Evolutionary conservation across 2,329 filamentous ascomycete genomes (phyloP).

Genomic region (Dactylellina parvicollis): DNA sequence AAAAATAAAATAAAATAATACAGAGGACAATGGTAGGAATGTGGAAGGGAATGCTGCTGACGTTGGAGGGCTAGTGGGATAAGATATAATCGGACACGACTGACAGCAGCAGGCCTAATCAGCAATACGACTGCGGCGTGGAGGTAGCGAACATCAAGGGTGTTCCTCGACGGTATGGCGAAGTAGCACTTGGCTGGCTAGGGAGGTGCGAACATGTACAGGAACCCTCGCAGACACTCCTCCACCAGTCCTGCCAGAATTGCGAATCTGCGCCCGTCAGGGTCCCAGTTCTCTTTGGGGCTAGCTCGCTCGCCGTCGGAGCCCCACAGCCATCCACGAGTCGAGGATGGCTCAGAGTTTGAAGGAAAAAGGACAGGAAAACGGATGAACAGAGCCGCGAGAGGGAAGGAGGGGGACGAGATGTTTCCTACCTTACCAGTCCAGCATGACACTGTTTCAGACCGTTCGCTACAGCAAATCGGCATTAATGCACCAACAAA

Average conservation of each 20-base stretch:
- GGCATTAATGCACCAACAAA: slow-evolving; percentile 4
- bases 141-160: slow-evolving; percentile 51
- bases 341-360: slow-evolving; percentile 13
- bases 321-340: slow-evolving; percentile 27
- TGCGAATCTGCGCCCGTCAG: slow-evolving; percentile 32
- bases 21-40: slow-evolving; percentile 14
- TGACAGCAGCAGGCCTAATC: slow-evolving; percentile 21
- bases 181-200: slow-evolving; percentile 47
- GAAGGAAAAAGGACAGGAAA: slow-evolving; percentile 11
- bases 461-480: background rate
- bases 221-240: slow-evolving; percentile 7
- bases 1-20: slow-evolving; percentile 4
- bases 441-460: slow-evolving; percentile 24
- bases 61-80: slow-evolving; percentile 45
- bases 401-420: slow-evolving; percentile 21
- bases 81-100: slow-evolving; percentile 41
- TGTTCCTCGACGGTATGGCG: slow-evolving; percentile 47
- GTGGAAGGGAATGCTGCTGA: slow-evolving; percentile 42
- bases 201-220: slow-evolving; percentile 36
- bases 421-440: slow-evolving; percentile 6
- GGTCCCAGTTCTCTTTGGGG: slow-evolving; percentile 25
- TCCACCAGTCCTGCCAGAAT: slow-evolving; percentile 15
- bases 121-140: slow-evolving; percentile 51
- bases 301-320: slow-evolving; percentile 23
- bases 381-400: slow-evolving; percentile 29